Evolutionary conservation across 2,329 filamentous ascomycete genomes (phyloP).

Genomic region (Exophiala phaeomuriformis): DNA sequence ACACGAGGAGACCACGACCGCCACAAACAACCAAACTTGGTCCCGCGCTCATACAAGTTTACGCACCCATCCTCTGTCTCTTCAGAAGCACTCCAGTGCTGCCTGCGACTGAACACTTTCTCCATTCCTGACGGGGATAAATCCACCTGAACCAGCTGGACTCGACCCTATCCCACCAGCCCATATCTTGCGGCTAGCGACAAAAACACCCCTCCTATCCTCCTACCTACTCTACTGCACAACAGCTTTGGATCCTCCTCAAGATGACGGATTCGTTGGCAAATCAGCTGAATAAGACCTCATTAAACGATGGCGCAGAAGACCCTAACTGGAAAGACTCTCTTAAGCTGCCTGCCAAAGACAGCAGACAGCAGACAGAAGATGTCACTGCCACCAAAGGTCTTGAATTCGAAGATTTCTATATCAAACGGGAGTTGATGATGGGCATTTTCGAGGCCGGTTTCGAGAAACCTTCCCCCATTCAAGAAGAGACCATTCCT

Average conservation of each 20-base stretch:
- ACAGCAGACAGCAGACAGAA: slow-evolving; percentile 45
- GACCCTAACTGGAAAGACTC: slow-evolving; percentile 39
- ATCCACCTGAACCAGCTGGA: not conserved
- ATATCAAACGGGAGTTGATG: slow-evolving; percentile 85
- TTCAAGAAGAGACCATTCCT: slow-evolving; percentile 98
- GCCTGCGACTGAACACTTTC: no score
- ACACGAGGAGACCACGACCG: not conserved
- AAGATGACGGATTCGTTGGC: slow-evolving; percentile 31
- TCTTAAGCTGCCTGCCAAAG: slow-evolving; percentile 42
- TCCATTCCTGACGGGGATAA: not conserved
- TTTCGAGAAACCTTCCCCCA: slow-evolving; percentile 96
- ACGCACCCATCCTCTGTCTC: no score
- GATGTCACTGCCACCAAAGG: slow-evolving; percentile 98
- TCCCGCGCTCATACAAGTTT: not conserved
- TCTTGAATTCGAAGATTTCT: slow-evolving; percentile 94
- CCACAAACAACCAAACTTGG: not conserved
- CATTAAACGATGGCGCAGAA: slow-evolving; percentile 37
- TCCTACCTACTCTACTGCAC: not conserved
- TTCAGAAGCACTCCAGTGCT: no score
- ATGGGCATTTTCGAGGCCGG: slow-evolving; percentile 99
- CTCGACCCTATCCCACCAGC: not conserved
- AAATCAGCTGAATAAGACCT: slow-evolving; percentile 40
- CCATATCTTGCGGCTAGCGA: not conserved
- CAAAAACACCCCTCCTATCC: not conserved
- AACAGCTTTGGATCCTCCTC: not conserved